Evolutionary conservation across 768 basidiomycete species (phyloP), one percentile per base, ranked within the genome.

Genomic region (Arthromyces matolae): DNA sequence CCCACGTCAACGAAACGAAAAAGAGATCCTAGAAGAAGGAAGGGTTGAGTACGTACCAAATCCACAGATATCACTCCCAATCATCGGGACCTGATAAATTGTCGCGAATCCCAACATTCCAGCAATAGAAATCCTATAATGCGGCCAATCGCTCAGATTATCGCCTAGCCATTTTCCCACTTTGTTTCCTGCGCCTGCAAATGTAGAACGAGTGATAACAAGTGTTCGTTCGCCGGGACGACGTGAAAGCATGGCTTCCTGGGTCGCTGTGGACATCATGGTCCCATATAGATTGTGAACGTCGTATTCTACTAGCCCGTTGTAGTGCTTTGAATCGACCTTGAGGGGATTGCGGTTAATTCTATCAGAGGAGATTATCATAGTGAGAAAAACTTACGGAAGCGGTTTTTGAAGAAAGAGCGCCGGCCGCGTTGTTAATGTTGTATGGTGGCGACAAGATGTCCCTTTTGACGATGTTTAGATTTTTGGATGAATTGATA

Each of bases 161-260:
- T 86, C 83, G 2, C 84, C 85, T 2, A 86, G 70, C 84, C 84
- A 86, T 62, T 87, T 86, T 12, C 83, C 83, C n/a, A 84, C 82
- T 44, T 77, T 72, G 20, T 64, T 61, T 5, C 85, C 85, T 3
- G 83, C 82, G 29, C 85, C 84, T 1, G 80, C 80, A 52, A 84
- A 86, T 2, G 85, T 86, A 8, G 84, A 86, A 18, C 85, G 83
- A 0, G 85, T 87, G 56, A 86, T 85, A 57, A 86, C 71, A 27
- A 86, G 67, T 3, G 84, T 75, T 1, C 80, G 76, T 31, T 72
- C 64, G 0, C 78, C 79, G 10, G 85, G 84, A 14, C 83, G 73
- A 29, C 84, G 79, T 2, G 75, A 68, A 28, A 82, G 70, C 76
- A 86, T 75, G 9, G 84, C 84, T 25, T 78, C 60, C 23, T 71